Base-by-base conservation (phyloP, 2,329 filamentous ascomycete genomes). In the Xylaria sp. region DNA sequence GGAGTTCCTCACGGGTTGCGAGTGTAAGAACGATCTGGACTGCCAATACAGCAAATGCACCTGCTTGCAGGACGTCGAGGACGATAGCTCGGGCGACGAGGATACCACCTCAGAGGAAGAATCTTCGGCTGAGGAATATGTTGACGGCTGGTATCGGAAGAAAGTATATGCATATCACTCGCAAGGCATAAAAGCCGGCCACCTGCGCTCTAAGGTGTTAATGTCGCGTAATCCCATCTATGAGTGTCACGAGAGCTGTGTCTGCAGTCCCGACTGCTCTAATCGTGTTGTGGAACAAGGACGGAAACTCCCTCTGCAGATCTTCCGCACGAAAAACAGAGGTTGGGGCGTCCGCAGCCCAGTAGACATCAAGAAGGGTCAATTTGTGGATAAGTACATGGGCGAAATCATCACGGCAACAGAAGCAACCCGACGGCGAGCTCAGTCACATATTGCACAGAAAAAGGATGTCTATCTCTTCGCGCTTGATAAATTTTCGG, bases 401-500 rank as follows among this genome's bases (percentile, higher is more conserved):
- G 92, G 93, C 13, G 89, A 92, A 76, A 82, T 91, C 63, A 89
- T 92, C 72, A 89, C 88, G 1, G 81, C 84, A 0, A 72, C 77
- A 1, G 89, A 94, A 78, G 91, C 92, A 0, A 84, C 89, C 17
- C 81, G 82, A 1, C 88, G 93, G 2, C 89, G 92, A 6, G 80
- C 81, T 1, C 79, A 81, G 0, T 85, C 88, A 1, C 81, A 82
- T 33, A 79, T 86, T 2, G 85, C 85, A 0, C 83, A 87, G 65
- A 83, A 84, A n/a, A 94, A 94, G 72, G 89, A 92, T 25, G 88
- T 91, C 0, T 96, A 96, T 72, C 84, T 96, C 1, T 96, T 95
- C 77, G 88, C 86, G 0, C 86, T 96, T 1, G 93, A 96, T 81
- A 96, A 96, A 75, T 95, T 94, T 75, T 86, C 83, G 0, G 85